These are phyloP conservation scores for Tylopilus rubrobrunneus DNA, from an alignment of 768 basidiomycete species.

Conservation along the genomic window DNA sequence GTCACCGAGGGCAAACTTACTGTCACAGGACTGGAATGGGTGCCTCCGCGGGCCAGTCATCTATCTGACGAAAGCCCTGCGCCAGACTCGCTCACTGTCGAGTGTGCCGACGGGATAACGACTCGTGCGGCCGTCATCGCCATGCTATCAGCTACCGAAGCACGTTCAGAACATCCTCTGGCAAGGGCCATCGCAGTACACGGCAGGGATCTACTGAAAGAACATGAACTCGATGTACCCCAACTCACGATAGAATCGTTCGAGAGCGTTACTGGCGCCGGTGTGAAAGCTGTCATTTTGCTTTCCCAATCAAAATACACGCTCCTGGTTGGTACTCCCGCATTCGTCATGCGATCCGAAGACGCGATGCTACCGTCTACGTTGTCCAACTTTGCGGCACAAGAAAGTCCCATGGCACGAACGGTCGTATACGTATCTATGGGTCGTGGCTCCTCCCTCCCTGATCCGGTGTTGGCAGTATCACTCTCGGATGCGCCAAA, in stretches of 20 bases:
- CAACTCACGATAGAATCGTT: constrained; percentile 65
- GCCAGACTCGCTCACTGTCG: constrained; percentile 11
- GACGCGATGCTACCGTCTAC: constrained; percentile 52
- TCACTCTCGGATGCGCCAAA: constrained; percentile 88
- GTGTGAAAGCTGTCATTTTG: constrained; percentile 68
- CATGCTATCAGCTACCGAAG: constrained; percentile 83
- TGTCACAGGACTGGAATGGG: constrained; percentile 79
- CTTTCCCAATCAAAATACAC: constrained; percentile 51
- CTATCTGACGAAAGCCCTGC: constrained; percentile 11
- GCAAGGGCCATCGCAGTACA: constrained; percentile 89
- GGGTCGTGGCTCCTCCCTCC: constrained; percentile 31
- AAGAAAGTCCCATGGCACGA: constrained; percentile 69
- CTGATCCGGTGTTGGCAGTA: constrained; percentile 69
- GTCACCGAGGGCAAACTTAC: constrained; percentile 92
- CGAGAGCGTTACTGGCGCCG: constrained; percentile 86
- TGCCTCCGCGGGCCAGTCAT: constrained; percentile 33
- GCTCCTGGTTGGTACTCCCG: constrained; percentile 71
- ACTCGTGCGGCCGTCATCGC: constrained; percentile 61
- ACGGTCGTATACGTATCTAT: constrained; percentile 88
- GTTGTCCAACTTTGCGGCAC: constrained; percentile 60
- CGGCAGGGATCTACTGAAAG: constrained; percentile 60
- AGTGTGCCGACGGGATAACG: constrained; percentile 61
- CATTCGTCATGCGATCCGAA: constrained; percentile 60
- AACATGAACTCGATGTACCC: constrained; percentile 38
- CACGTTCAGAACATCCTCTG: constrained; percentile 92